Percentiles rank a stretch among this genome's conserved stretches.
Evolutionary conservation across 306 rosid species (phyloP).

Genomic region (Cucurbita argyrosperma): DNA sequence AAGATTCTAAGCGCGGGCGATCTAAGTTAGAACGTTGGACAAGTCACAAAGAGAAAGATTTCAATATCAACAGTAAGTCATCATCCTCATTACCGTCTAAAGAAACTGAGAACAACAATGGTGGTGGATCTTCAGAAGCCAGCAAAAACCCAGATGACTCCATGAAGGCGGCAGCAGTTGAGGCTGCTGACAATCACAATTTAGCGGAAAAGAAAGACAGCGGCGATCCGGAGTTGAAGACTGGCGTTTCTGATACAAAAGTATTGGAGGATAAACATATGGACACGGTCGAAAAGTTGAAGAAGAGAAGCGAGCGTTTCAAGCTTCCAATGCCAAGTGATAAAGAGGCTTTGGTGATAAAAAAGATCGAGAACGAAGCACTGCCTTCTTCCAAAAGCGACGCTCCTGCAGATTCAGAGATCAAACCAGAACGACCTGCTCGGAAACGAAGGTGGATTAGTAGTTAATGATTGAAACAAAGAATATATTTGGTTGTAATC

Average conservation of each 20-base stretch:
- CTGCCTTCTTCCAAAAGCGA: conserved; percentile 51
- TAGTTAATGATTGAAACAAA: conserved; percentile 15
- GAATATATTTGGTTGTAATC: not conserved
- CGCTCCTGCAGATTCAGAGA: conserved; percentile 45
- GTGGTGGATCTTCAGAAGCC: conserved; percentile 37
- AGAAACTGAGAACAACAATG: conserved; percentile 36
- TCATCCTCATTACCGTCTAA: conserved; percentile 41
- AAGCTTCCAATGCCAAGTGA: conserved; percentile 95
- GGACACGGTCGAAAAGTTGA: conserved; percentile 94
- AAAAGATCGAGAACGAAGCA: conserved; percentile 67
- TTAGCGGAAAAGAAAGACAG: conserved; percentile 47
- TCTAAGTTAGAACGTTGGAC: conserved; percentile 99
- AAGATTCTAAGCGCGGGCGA: conserved; percentile 62
- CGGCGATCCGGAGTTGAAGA: conserved; percentile 46
- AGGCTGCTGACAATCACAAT: conserved; percentile 29
- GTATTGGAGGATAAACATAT: conserved; percentile 55
- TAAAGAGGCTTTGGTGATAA: conserved; percentile 47
- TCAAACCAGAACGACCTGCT: conserved; percentile 89
- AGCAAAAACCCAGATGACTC: conserved; percentile 43
- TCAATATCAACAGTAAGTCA: conserved; percentile 39
- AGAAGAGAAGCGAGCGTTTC: conserved; percentile 97
- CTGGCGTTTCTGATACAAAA: conserved; percentile 32
- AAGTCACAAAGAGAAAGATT: conserved; percentile 81
- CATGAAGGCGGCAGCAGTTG: conserved; percentile 21
- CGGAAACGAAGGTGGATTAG: conserved; percentile 94